These are phyloP conservation scores for Hyphopichia wangnamkhiaoensis DNA, from an alignment of 1,139 yeast genomes.

Conservation along the genomic window DNA sequence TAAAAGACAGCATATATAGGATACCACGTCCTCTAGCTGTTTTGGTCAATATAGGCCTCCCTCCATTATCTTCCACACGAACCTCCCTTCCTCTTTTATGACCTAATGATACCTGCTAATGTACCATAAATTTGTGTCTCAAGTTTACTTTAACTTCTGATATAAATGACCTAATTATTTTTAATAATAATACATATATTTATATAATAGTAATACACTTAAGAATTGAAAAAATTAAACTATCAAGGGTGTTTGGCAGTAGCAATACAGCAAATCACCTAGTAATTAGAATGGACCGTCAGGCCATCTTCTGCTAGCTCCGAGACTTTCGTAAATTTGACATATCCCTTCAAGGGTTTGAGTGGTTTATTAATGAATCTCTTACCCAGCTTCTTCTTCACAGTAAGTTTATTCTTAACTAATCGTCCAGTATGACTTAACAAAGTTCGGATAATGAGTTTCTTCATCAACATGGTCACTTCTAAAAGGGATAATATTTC, in stretches of 20 bases:
- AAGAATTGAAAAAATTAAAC: background rate
- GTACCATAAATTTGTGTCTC: no score
- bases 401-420: conserved; percentile 52
- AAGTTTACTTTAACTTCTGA: no score
- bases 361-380: conserved; percentile 18
- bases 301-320: conserved; percentile 14
- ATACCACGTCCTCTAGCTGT: conserved; percentile 1
- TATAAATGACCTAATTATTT: no score
- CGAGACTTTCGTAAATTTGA: conserved; percentile 23
- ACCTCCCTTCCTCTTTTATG: background rate
- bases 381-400: conserved; percentile 17
- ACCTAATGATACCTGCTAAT: no score
- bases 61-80: no score
- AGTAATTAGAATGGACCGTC: background rate
- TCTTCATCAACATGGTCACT: conserved; percentile 52
- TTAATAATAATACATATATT: no score
- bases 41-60: no score
- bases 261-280: no score
- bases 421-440: conserved; percentile 61
- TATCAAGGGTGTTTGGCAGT: no score
- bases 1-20: conserved; percentile 40
- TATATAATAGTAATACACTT: background rate
- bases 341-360: conserved; percentile 28
- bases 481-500: conserved; percentile 57
- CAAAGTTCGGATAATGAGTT: conserved; percentile 50